phyloP scores from a whole-genome alignment of 352 stramenopile genomes.

The Phytopythium litorale region DNA sequence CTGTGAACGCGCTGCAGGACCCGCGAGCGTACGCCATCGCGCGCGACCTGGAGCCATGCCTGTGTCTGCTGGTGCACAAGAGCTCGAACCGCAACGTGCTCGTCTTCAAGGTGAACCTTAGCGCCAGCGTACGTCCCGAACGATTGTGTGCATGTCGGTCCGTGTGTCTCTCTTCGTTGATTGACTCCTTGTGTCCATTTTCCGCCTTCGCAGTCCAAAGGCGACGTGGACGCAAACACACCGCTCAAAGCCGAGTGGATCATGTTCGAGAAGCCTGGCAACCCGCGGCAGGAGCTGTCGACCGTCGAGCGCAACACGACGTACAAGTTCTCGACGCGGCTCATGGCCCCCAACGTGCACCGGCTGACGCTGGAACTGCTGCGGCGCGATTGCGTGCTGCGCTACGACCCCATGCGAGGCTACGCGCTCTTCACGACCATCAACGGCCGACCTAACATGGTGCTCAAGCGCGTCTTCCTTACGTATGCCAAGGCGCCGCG shows the following conservation, averaged over 20 bases:
- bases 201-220: constrained; percentile 11
- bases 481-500: constrained; percentile 30
- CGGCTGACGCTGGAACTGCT: constrained; percentile 44
- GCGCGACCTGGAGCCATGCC: constrained; percentile 36
- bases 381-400: constrained; percentile 40
- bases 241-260: constrained; percentile 59
- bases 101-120: constrained; percentile 41
- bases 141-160: background rate
- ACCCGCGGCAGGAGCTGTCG: constrained; percentile 47
- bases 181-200: background rate
- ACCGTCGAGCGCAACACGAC: constrained; percentile 52
- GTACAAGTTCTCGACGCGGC: constrained; percentile 37
- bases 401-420: constrained; percentile 30
- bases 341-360: constrained; percentile 43
- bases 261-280: constrained; percentile 63
- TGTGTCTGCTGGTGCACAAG: constrained; percentile 59
- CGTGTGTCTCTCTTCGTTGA: background rate
- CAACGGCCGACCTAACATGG: constrained; percentile 50
- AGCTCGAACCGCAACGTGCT: constrained; percentile 56
- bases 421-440: constrained; percentile 48
- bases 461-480: constrained; percentile 50
- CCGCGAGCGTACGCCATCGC: constrained; percentile 44
- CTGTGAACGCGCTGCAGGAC: constrained; percentile 23
- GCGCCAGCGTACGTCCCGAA: constrained; percentile 9
- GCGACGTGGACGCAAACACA: constrained; percentile 24